A percentile compares a stretch with the other conserved stretches of the same genome.
phyloP scores from a whole-genome alignment of 2,329 filamentous ascomycete genomes.

The Dothideomycetes sp. region DNA sequence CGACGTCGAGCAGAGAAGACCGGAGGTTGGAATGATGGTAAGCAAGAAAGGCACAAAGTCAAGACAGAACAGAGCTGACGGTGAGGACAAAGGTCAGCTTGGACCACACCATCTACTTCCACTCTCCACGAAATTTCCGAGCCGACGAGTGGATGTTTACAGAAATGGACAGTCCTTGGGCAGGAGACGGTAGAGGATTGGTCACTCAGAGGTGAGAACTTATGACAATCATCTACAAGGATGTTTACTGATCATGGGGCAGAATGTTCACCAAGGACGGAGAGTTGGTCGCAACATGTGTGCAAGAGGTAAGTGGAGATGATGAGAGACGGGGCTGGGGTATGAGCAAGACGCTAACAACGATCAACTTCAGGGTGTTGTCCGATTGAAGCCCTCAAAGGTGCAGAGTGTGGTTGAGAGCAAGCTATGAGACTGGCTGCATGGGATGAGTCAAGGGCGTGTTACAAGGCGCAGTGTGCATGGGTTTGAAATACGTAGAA shows the following conservation, averaged over 20 bases:
- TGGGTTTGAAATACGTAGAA: too few relatives aligned
- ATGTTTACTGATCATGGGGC: too few relatives aligned
- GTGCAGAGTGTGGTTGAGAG: conserved; percentile 7
- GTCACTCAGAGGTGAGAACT: conserved; percentile 52
- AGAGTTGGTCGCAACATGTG: conserved; percentile 65
- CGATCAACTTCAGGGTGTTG: conserved; percentile 38
- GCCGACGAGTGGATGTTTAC: conserved; percentile 66
- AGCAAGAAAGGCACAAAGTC: not conserved
- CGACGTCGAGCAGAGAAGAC: conserved; percentile 34
- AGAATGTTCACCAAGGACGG: conserved; percentile 61
- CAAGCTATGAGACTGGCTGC: conserved; percentile 17
- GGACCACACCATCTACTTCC: conserved; percentile 58
- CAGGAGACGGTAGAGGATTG: conserved; percentile 65
- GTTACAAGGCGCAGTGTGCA: not conserved
- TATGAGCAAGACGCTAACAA: conserved; percentile 20
- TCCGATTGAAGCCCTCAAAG: conserved; percentile 38
- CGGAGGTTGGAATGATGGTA: conserved; percentile 74
- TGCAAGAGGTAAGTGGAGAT: conserved; percentile 55
- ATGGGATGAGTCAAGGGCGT: conserved; percentile 2
- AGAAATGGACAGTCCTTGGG: conserved; percentile 74
- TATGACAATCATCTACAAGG: too few relatives aligned
- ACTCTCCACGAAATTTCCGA: conserved; percentile 40
- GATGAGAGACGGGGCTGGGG: not conserved
- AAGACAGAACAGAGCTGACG: not conserved
- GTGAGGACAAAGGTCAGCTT: conserved; percentile 37